Percentiles rank a stretch among this genome's conserved stretches.
Conservation (phyloP, 2,329 filamentous ascomycete species). For the Exserohilum rostratum region DNA sequence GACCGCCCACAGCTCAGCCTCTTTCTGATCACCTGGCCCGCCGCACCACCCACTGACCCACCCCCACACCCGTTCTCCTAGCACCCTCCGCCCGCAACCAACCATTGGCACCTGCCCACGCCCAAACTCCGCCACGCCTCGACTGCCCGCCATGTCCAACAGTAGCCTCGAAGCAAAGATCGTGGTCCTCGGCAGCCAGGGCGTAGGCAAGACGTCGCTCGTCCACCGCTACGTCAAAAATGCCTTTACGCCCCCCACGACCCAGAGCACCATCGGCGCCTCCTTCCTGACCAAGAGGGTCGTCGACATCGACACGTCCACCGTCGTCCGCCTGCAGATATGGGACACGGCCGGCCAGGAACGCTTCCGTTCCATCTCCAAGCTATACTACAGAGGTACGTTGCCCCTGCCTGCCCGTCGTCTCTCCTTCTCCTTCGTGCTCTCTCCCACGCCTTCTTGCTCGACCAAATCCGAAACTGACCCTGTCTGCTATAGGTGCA, state of each 20-base stretch:
- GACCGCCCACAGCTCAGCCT: slow-evolving; percentile 25
- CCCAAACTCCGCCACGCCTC: not conserved
- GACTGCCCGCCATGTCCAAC: slow-evolving; percentile 29
- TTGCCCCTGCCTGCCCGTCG: not conserved
- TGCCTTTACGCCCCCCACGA: slow-evolving; percentile 65
- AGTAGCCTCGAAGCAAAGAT: slow-evolving; percentile 79
- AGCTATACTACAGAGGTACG: slow-evolving; percentile 82
- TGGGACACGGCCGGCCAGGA: slow-evolving; percentile 98
- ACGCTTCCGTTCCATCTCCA: slow-evolving; percentile 90
- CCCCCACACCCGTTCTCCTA: slow-evolving; percentile 4
- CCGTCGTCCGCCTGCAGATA: slow-evolving; percentile 87
- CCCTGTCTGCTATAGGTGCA: slow-evolving; percentile 62
- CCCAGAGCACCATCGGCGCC: slow-evolving; percentile 57
- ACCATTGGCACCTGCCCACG: not conserved
- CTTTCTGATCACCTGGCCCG: slow-evolving; percentile 19
- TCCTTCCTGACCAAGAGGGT: slow-evolving; percentile 70
- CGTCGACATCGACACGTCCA: slow-evolving; percentile 80
- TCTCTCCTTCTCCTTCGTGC: not conserved
- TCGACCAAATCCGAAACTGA: not conserved
- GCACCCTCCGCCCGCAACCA: not conserved
- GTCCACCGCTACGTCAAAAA: slow-evolving; percentile 79
- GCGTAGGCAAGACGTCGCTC: slow-evolving; percentile 79
- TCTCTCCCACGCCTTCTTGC: not conserved
- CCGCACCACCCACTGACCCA: slow-evolving; percentile 18
- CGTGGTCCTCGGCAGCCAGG: slow-evolving; percentile 78